A percentile compares a stretch with the other conserved stretches of the same genome.
Conservation (phyloP, 192 early-diverging fungal species). For the Obelidium mucronatum region DNA sequence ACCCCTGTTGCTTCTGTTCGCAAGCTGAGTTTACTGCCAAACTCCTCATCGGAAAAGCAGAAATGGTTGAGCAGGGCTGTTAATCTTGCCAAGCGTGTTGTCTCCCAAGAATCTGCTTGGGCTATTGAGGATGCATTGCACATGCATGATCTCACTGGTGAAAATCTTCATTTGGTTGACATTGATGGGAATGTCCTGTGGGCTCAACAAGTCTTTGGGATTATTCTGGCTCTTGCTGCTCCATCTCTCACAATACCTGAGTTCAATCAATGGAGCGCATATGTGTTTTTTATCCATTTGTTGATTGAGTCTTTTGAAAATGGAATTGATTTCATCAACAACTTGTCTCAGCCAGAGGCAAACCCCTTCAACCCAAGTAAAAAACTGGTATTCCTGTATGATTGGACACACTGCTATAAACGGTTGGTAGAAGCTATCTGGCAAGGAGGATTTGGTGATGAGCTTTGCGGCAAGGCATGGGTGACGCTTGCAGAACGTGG, state of each 20-base stretch:
- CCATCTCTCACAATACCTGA: not conserved
- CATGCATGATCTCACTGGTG: no score
- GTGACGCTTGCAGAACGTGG: not conserved
- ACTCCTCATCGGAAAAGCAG: not conserved
- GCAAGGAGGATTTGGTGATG: not conserved
- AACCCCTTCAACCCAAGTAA: not conserved
- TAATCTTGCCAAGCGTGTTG: not conserved
- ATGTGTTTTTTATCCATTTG: not conserved
- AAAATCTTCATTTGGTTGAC: no score
- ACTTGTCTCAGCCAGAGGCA: not conserved
- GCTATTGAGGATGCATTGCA: not conserved
- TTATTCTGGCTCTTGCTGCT: not conserved
- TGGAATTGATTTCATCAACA: slow-evolving; percentile 12
- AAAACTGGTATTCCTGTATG: not conserved
- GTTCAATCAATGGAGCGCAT: not conserved
- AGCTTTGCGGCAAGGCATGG: not conserved
- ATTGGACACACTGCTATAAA: not conserved
- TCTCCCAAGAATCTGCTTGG: not conserved
- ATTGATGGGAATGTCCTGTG: not conserved
- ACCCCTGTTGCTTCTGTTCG: not conserved
- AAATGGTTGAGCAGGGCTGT: not conserved
- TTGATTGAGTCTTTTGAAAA: not conserved
- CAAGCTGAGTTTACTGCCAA: not conserved
- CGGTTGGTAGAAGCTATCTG: not conserved
- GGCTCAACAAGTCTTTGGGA: not conserved